Evolutionary conservation across 139 green algal genomes (phyloP).

Genomic region (Diplosphaera chodatii): DNA sequence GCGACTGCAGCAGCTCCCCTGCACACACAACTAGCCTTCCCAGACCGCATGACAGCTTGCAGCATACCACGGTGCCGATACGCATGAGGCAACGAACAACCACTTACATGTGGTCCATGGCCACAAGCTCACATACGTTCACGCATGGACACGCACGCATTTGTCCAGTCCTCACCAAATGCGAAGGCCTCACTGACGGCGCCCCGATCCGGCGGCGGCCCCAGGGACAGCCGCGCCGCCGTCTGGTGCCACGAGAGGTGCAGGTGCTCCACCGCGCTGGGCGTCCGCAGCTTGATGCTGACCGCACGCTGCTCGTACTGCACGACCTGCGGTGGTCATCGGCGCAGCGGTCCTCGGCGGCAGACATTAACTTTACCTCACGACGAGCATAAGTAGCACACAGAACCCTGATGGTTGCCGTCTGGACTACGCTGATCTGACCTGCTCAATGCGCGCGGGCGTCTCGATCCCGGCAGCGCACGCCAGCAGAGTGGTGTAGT

Average conservation of each 20-base stretch:
- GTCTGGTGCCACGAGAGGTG: conserved; percentile 67
- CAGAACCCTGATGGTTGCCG: no score
- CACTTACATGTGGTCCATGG: no score
- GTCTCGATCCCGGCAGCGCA: neutral
- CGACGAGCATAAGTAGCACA: no score
- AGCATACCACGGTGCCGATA: no score
- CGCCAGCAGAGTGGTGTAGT: neutral
- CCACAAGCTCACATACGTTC: no score
- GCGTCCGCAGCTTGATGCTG: neutral
- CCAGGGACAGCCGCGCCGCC: conserved; percentile 31
- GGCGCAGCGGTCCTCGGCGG: no score
- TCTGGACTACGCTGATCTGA: no score
- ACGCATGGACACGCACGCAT: no score
- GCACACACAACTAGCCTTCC: neutral
- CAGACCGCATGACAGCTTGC: no score
- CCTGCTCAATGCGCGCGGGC: neutral
- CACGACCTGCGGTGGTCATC: neutral
- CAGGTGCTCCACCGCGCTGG: conserved; percentile 15
- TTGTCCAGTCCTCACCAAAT: conserved; percentile 36
- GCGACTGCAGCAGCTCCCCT: neutral
- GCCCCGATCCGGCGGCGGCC: conserved; percentile 18
- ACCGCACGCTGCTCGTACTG: neutral
- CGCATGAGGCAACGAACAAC: no score
- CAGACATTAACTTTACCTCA: no score
- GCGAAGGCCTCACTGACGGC: conserved; percentile 29